Conservation (phyloP, 257 asterid species). For the Striga asiatica region DNA sequence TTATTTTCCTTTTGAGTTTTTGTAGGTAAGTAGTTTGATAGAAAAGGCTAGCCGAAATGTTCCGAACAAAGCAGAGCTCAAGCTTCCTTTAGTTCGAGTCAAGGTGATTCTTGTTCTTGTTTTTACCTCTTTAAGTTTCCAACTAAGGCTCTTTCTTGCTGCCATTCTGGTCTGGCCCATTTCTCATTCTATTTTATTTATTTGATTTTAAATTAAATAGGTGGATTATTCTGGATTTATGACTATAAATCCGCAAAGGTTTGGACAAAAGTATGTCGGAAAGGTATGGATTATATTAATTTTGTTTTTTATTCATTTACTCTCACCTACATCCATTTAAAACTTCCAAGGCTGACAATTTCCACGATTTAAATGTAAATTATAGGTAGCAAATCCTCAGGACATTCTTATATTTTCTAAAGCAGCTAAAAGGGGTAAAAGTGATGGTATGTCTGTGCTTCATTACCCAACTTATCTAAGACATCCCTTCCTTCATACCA, state of each 20-base stretch:
- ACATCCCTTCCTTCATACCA: not conserved
- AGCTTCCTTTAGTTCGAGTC: conserved; percentile 86
- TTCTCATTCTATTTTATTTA: conserved; percentile 8
- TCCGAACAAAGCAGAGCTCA: conserved; percentile 42
- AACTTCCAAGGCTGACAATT: conserved; percentile 9
- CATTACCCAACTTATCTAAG: not conserved
- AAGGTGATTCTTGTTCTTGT: conserved; percentile 36
- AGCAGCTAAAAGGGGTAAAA: conserved; percentile 50
- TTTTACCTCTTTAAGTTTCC: conserved; percentile 6
- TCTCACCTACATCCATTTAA: not conserved
- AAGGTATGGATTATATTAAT: conserved; percentile 63
- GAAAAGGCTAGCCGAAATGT: conserved; percentile 56
- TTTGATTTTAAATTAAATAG: conserved; percentile 34
- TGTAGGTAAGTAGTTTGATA: conserved; percentile 68
- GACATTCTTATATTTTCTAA: conserved; percentile 96
- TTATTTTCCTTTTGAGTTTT: conserved; percentile 14
- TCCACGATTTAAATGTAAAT: not conserved
- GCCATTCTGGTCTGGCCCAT: conserved; percentile 9
- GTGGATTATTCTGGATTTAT: conserved; percentile 97
- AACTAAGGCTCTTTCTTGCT: conserved; percentile 10
- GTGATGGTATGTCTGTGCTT: conserved; percentile 41
- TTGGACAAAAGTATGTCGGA: conserved; percentile 95
- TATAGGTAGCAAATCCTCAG: conserved; percentile 97
- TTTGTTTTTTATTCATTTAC: not conserved
- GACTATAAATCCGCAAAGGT: conserved; percentile 96